Evolutionary conservation across 2,329 filamentous ascomycete genomes (phyloP).

Genomic region (Zalaria obscura): DNA sequence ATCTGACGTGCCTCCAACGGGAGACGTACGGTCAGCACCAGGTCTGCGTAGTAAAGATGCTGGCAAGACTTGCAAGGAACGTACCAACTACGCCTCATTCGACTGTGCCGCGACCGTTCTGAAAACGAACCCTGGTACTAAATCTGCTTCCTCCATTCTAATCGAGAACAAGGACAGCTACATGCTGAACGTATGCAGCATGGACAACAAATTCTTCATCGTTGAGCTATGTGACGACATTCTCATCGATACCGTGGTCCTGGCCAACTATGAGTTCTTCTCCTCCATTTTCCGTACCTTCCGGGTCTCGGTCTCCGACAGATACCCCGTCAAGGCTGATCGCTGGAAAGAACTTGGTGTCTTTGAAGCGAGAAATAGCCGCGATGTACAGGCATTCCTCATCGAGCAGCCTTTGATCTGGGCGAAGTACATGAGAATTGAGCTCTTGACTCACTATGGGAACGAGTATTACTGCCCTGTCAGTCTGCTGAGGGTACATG

Average conservation of each 20-base stretch:
- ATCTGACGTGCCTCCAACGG: conserved; percentile 1
- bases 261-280: conserved; percentile 98
- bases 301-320: conserved; percentile 80
- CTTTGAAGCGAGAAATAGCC: conserved; percentile 82
- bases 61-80: conserved; percentile 92
- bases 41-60: conserved; percentile 72
- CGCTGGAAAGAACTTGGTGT: conserved; percentile 82
- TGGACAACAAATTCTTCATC: conserved; percentile 82
- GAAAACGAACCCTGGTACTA: conserved; percentile 76
- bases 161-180: conserved; percentile 98
- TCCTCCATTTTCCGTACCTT: conserved; percentile 92
- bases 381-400: conserved; percentile 87
- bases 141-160: conserved; percentile 76
- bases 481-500: conserved; percentile 80
- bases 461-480: conserved; percentile 95
- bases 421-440: conserved; percentile 83
- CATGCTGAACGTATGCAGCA: conserved; percentile 85
- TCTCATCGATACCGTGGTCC: conserved; percentile 85
- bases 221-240: conserved; percentile 81
- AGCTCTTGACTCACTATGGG: conserved; percentile 86
- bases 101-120: conserved; percentile 88
- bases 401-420: conserved; percentile 92
- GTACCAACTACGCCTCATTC: conserved; percentile 95
- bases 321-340: conserved; percentile 82
- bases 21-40: neutral